These are phyloP conservation scores for Venturia effusa DNA, from an alignment of 2,329 filamentous ascomycete species.

Conservation along the genomic window DNA sequence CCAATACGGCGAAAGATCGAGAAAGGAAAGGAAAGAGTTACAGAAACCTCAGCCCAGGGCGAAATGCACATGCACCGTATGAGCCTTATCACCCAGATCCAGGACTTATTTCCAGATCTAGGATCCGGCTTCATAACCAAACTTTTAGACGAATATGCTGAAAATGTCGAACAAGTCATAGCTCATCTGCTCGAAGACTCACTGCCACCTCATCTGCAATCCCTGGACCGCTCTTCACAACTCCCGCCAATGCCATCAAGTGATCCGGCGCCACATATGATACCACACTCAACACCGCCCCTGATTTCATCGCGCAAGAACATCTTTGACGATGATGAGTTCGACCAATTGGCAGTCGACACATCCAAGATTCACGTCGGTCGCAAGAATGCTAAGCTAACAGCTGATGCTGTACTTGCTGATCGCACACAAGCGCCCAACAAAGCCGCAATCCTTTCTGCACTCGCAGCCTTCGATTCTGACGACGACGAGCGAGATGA, in stretches of 20 bases:
- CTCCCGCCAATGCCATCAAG: conserved; percentile 25
- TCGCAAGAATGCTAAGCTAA: conserved; percentile 51
- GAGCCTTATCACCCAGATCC: conserved; percentile 79
- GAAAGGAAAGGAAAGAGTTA: conserved; percentile 51
- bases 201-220: conserved; percentile 56
- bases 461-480: conserved; percentile 77
- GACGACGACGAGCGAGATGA: conserved; percentile 97
- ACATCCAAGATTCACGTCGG: conserved; percentile 67
- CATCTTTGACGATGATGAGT: conserved; percentile 68
- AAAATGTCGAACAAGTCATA: conserved; percentile 69
- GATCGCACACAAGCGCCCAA: conserved; percentile 55
- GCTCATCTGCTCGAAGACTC: conserved; percentile 71
- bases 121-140: conserved; percentile 72
- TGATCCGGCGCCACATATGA: conserved; percentile 31
- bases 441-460: conserved; percentile 80
- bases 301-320: conserved; percentile 52
- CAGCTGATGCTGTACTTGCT: conserved; percentile 60
- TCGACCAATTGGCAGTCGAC: conserved; percentile 59
- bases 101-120: conserved; percentile 83
- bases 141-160: conserved; percentile 67
- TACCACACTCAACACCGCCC: conserved; percentile 47
- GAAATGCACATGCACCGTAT: conserved; percentile 67
- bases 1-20: conserved; percentile 47
- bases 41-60: conserved; percentile 25
- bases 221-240: conserved; percentile 52